phyloP scores from a whole-genome alignment of 2,329 filamentous ascomycete species.

The Emergomyces pasteurianus region DNA sequence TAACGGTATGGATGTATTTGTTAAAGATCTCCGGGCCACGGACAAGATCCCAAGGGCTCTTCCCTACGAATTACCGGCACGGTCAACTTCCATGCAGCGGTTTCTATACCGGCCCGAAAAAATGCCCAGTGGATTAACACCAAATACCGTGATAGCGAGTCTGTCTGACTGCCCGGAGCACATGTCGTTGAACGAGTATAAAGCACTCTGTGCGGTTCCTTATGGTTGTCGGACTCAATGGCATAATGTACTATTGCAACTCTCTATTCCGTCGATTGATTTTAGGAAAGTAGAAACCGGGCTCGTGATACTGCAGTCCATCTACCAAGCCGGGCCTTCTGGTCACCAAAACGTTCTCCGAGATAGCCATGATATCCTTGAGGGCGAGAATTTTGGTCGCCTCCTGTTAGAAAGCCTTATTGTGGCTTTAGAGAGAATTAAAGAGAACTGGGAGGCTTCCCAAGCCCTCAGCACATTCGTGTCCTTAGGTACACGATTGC shows the following conservation, averaged over 20 bases:
- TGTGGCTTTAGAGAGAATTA: slow-evolving; percentile 22
- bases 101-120: slow-evolving; percentile 4
- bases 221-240: slow-evolving; percentile 42
- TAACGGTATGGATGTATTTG: slow-evolving; percentile 5
- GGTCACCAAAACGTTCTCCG: background rate
- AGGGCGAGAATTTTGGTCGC: slow-evolving; percentile 14
- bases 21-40: background rate
- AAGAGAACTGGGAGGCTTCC: slow-evolving; percentile 41
- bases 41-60: background rate
- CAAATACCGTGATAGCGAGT: slow-evolving; percentile 43
- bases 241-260: slow-evolving; percentile 43
- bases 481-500: slow-evolving; percentile 29
- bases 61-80: background rate
- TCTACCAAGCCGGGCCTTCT: slow-evolving; percentile 36
- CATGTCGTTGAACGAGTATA: slow-evolving; percentile 44
- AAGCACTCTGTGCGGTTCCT: slow-evolving; percentile 38
- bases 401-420: slow-evolving; percentile 24
- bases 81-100: slow-evolving; percentile 3
- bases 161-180: slow-evolving; percentile 37
- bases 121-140: slow-evolving; percentile 8
- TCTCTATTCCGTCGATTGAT: slow-evolving; percentile 38
- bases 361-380: slow-evolving; percentile 16
- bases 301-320: slow-evolving; percentile 38
- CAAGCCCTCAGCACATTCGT: slow-evolving; percentile 31
- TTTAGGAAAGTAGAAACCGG: slow-evolving; percentile 40